These are phyloP conservation scores for Podaxis sp. DNA, from an alignment of 768 basidiomycete genomes.

Conservation along the genomic window DNA sequence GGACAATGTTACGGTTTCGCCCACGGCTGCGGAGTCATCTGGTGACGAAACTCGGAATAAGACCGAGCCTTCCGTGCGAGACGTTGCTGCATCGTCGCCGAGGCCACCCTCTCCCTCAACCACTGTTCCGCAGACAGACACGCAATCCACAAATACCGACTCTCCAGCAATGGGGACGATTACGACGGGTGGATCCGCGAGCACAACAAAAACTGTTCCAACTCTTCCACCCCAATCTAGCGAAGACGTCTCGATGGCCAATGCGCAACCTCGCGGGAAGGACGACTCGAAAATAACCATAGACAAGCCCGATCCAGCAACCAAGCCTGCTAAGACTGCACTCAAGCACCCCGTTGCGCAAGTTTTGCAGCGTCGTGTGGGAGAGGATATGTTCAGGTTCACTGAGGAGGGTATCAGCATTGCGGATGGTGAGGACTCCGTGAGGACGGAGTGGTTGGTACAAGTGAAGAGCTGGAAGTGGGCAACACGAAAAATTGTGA, in stretches of 20 bases:
- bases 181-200: background rate
- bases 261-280: conserved; percentile 3
- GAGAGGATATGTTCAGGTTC: conserved; percentile 33
- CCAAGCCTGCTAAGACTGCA: conserved; percentile 11
- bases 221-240: conserved; percentile 3
- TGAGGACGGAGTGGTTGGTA: conserved; percentile 36
- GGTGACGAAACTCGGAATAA: background rate
- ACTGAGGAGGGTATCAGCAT: conserved; percentile 29
- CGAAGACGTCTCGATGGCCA: conserved; percentile 8
- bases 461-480: conserved; percentile 38
- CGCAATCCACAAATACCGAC: conserved; percentile 2
- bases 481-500: conserved; percentile 18
- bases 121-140: background rate
- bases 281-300: background rate
- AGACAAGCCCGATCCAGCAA: conserved; percentile 8
- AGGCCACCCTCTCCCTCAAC: background rate
- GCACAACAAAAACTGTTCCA: background rate
- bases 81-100: background rate
- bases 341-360: conserved; percentile 25
- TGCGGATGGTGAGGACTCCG: conserved; percentile 17
- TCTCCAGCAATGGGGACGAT: background rate
- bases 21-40: background rate
- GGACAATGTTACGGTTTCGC: background rate
- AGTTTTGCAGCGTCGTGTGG: conserved; percentile 32
- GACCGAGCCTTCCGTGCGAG: background rate